Conservation (phyloP, 306 rosid genomes). For the Elaeagnus macrophylla region DNA sequence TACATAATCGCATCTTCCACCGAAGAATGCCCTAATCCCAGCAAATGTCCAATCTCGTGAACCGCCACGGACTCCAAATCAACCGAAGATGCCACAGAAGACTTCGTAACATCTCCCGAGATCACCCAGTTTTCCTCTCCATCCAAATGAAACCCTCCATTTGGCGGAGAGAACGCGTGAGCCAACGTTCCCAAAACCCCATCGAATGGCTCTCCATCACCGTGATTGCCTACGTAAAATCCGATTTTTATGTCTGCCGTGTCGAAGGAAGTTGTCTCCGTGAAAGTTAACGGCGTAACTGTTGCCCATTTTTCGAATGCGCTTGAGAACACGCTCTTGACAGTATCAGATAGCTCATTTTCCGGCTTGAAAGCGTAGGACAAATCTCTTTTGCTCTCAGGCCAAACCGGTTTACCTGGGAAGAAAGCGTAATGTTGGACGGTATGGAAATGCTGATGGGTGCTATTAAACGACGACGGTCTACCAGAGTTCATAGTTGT, state of each 20-base stretch:
- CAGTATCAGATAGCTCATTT: slow-evolving; percentile 24
- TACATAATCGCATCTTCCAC: slow-evolving; percentile 69
- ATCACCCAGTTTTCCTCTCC: slow-evolving; percentile 62
- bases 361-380: slow-evolving; percentile 52
- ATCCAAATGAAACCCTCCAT: slow-evolving; percentile 68
- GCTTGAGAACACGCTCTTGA: slow-evolving; percentile 36
- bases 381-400: slow-evolving; percentile 30
- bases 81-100: slow-evolving; percentile 37
- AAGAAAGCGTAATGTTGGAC: slow-evolving; percentile 62
- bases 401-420: slow-evolving; percentile 58
- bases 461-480: neutral
- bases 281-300: slow-evolving; percentile 52
- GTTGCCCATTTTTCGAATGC: slow-evolving; percentile 65
- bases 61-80: slow-evolving; percentile 85
- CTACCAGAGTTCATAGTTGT: slow-evolving; percentile 62
- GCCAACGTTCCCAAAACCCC: slow-evolving; percentile 73
- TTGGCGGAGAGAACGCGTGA: slow-evolving; percentile 80
- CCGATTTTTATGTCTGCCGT: slow-evolving; percentile 50
- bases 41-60: slow-evolving; percentile 81
- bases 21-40: slow-evolving; percentile 81
- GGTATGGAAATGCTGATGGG: slow-evolving; percentile 33
- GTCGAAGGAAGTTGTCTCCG: slow-evolving; percentile 15
- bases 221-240: slow-evolving; percentile 64
- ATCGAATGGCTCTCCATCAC: slow-evolving; percentile 85
- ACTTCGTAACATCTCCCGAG: slow-evolving; percentile 39